Evolutionary conservation across 2,329 filamentous ascomycete species (phyloP), one percentile per base, ranked within the genome.

Genomic region (Helotiales sp.): DNA sequence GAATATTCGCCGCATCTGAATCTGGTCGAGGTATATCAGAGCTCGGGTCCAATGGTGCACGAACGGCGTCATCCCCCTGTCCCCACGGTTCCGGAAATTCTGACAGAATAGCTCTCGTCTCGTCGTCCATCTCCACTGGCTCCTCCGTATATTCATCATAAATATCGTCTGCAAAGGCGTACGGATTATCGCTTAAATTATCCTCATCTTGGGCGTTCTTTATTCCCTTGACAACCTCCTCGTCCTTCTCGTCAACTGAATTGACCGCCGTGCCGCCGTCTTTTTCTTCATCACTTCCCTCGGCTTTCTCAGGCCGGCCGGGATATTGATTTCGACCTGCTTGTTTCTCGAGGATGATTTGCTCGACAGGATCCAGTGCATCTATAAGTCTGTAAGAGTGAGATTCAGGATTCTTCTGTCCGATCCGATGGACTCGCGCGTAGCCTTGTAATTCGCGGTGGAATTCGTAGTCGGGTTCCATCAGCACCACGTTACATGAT

Each of bases 391-490:
- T 22, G 34, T 66, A 71, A 1, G 64, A 69, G 17, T 22, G 64
- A 5, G 60, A 61, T 10, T 26, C 7, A 1, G 57, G 47, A 43
- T 72, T 72, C 34, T 43, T 58, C 49, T 72, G 68, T 15, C 69
- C 71, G 17, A 72, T 71, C 2, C 71, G 64, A 47, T 71, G 63
- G 6, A 72, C 59, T 8, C 69, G 34, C 6, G 64, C 64, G 22
- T 70, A 69, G 1, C 28, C 65, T 40, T 72, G 69, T 15, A 67
- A 17, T 47, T 71, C 71, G 8, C 61, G 64, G 30, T 49, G 50
- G 58, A 67, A 70, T 17, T 70, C 45, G n/a, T 62, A 60, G 17
- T 72, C 66, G 3, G 69, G 69, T 28, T 70, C 66, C 66, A 71
- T 71, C n/a, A 72, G 10, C 3, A 72, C 66, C 8, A 71, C 15